Evolutionary conservation across 768 basidiomycete species (phyloP).

Genomic region (Nidularia sp.): DNA sequence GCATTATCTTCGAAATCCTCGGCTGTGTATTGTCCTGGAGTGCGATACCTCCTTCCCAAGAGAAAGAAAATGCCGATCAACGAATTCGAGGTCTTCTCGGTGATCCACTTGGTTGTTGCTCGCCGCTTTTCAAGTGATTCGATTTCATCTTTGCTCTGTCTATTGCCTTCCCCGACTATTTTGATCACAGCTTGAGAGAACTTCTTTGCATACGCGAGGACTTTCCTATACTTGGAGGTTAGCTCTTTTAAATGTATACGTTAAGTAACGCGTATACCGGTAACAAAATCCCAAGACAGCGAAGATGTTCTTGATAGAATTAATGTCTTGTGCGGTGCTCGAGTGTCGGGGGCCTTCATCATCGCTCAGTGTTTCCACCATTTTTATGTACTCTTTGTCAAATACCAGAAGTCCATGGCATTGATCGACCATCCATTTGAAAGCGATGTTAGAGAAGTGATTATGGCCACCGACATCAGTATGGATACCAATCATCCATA

Average conservation of each 20-base stretch:
- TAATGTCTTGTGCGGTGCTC: no score
- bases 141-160: background rate
- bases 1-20: background rate
- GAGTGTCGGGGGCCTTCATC: no score
- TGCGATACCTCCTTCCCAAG: background rate
- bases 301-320: no score
- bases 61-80: background rate
- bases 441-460: background rate
- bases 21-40: background rate
- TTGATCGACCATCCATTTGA: background rate
- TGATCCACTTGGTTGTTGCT: background rate
- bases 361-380: background rate
- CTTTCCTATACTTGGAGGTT: no score
- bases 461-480: background rate
- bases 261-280: no score
- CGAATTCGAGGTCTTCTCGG: background rate
- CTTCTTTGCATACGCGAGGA: no score
- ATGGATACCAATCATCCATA: background rate
- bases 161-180: background rate
- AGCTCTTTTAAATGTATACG: no score
- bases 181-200: no score
- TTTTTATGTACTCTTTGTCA: background rate
- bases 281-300: no score
- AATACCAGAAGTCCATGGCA: background rate
- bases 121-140: background rate